Percentiles rank a stretch among this genome's conserved stretches.
Conservation (phyloP, 495 filamentous ascomycete genomes). For the Aspergillus asperescens region DNA sequence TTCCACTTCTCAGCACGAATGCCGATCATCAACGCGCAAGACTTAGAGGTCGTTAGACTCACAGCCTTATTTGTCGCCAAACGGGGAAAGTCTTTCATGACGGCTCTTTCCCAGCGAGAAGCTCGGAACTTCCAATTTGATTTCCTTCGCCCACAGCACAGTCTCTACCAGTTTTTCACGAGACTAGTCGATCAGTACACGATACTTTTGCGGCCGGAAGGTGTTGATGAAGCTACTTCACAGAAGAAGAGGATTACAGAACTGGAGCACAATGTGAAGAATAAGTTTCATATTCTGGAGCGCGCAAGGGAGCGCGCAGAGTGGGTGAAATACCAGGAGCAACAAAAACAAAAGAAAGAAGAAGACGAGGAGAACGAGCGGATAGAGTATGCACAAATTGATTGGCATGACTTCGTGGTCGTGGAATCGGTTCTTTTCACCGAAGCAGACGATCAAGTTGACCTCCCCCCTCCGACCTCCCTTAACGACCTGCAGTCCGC, state of each 20-base stretch:
- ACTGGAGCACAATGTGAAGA: conserved; percentile 66
- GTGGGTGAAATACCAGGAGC: conserved; percentile 77
- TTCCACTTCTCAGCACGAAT: conserved; percentile 95
- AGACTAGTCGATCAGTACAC: conserved; percentile 91
- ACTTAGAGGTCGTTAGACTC: conserved; percentile 85
- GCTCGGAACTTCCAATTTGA: conserved; percentile 93
- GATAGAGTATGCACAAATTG: conserved; percentile 81
- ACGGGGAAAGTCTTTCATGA: conserved; percentile 87
- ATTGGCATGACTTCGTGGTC: conserved; percentile 97
- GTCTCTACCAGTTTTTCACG: conserved; percentile 89
- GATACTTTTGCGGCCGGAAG: conserved; percentile 63
- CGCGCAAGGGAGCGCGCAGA: conserved; percentile 79
- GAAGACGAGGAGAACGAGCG: conserved; percentile 82
- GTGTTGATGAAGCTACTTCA: conserved; percentile 61
- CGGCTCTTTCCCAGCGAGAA: conserved; percentile 78
- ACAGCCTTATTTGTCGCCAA: conserved; percentile 89
- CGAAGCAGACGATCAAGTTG: conserved; percentile 78
- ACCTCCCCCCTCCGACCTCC: conserved; percentile 83
- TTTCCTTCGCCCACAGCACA: conserved; percentile 93
- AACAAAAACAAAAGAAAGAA: conserved; percentile 83
- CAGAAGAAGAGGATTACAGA: conserved; percentile 67
- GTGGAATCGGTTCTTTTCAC: conserved; percentile 95
- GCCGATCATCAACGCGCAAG: conserved; percentile 93
- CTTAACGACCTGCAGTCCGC: conserved; percentile 88
- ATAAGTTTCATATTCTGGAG: conserved; percentile 75